Percentiles rank a stretch among this genome's conserved stretches.
These are phyloP conservation scores for Aristolochia contorta DNA, from an alignment of 164 flowering plant genomes.

Conservation along the genomic window DNA sequence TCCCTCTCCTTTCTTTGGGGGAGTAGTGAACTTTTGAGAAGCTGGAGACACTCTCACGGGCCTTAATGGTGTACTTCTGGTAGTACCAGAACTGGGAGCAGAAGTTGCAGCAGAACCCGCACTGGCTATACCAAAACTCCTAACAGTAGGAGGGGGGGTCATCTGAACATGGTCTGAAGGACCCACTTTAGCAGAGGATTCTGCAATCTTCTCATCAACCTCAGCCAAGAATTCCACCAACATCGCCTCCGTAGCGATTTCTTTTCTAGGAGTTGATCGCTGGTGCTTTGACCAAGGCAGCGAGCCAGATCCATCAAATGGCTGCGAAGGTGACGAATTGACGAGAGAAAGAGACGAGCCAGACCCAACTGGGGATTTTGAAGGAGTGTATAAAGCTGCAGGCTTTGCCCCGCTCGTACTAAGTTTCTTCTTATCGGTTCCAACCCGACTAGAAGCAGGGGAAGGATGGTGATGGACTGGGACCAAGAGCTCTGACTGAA, in stretches of 20 bases:
- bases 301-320: constrained; percentile 39
- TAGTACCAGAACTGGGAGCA: constrained; percentile 66
- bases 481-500: constrained; percentile 39
- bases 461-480: constrained; percentile 75
- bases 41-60: constrained; percentile 94
- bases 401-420: constrained; percentile 32
- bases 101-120: constrained; percentile 46
- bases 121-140: constrained; percentile 47
- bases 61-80: constrained; percentile 82
- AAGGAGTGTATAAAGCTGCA: constrained; percentile 23
- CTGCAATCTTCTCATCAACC: constrained; percentile 63
- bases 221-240: constrained; percentile 76
- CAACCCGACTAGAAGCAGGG: constrained; percentile 25
- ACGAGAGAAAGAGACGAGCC: constrained; percentile 53
- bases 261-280: constrained; percentile 31
- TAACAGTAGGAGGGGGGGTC: constrained; percentile 59
- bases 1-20: constrained; percentile 90
- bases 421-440: constrained; percentile 27
- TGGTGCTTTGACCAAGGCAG: constrained; percentile 80
- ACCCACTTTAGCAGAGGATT: constrained; percentile 52
- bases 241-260: constrained; percentile 59
- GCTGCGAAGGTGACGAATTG: constrained; percentile 32
- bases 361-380: constrained; percentile 55
- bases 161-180: constrained; percentile 19
- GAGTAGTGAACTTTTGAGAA: constrained; percentile 79